These are phyloP conservation scores for Coelastrella sp. DNA, from an alignment of 139 green algal genomes.

Conservation along the genomic window DNA sequence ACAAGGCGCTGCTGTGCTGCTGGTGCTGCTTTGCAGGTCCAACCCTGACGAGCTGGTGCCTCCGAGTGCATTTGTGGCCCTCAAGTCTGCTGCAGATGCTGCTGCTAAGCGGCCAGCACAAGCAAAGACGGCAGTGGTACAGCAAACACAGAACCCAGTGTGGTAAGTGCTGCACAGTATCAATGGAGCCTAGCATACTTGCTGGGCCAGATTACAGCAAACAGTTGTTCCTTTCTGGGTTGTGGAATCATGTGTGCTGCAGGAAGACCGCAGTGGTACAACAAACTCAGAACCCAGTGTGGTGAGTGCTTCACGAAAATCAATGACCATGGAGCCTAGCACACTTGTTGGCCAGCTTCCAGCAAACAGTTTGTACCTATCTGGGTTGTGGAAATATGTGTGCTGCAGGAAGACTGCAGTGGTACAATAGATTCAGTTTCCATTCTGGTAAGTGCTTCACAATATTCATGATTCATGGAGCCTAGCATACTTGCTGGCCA, in stretches of 20 bases:
- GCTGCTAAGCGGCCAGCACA: constrained; percentile 15
- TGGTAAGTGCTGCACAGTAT: constrained; percentile 14
- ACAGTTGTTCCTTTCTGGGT: too few species aligned
- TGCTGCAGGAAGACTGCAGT: too few species aligned
- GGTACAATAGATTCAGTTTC: too few species aligned
- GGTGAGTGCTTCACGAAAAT: constrained; percentile 9
- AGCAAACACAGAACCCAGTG: neutral
- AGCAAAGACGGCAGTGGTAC: neutral
- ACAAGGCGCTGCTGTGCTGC: neutral
- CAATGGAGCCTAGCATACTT: neutral
- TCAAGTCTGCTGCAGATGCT: constrained; percentile 9
- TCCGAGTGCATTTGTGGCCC: constrained; percentile 25
- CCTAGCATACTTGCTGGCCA: too few species aligned
- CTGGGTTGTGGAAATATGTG: too few species aligned
- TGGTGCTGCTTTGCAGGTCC: constrained; percentile 24
- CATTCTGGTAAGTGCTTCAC: too few species aligned
- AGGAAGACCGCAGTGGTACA: neutral
- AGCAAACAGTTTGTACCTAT: too few species aligned
- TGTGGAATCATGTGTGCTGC: constrained; percentile 5
- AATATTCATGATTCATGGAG: too few species aligned
- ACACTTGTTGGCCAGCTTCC: neutral
- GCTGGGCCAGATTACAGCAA: neutral
- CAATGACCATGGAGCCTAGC: neutral
- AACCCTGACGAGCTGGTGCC: constrained; percentile 18
- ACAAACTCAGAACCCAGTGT: neutral